Conservation (phyloP, 257 asterid genomes). For the Ophiorrhiza pumila region DNA sequence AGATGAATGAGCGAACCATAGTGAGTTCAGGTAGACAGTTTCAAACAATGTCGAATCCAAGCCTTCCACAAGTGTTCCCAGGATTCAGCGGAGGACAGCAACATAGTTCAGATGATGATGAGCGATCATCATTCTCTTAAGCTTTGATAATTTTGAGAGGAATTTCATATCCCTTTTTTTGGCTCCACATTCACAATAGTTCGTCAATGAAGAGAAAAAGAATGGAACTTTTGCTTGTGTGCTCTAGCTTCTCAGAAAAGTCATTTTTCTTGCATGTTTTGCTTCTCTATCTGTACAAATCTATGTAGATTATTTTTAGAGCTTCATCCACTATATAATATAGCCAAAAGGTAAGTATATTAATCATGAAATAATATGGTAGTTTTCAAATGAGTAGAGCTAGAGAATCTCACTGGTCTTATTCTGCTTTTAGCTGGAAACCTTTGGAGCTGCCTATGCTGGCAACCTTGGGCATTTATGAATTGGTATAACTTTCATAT, state of each 20-base stretch:
- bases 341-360: not conserved
- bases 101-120: conserved; percentile 48
- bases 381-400: conserved; percentile 5
- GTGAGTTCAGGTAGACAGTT: conserved; percentile 45
- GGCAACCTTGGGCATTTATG: too few relatives aligned
- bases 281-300: conserved; percentile 8
- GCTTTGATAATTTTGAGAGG: not conserved
- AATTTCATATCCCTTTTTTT: not conserved
- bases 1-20: conserved; percentile 55
- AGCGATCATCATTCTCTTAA: conserved; percentile 38
- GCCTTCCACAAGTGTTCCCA: conserved; percentile 42
- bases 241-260: not conserved
- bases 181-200: not conserved
- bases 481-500: too few relatives aligned
- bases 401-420: conserved; percentile 1
- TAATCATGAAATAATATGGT: not conserved
- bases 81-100: conserved; percentile 36
- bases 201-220: not conserved
- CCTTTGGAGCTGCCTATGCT: too few relatives aligned
- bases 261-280: not conserved
- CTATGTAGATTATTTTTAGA: conserved; percentile 10
- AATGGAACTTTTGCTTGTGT: conserved; percentile 1
- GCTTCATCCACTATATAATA: conserved; percentile 6
- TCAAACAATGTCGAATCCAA: conserved; percentile 27
- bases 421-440: too few relatives aligned